A percentile compares a stretch with the other conserved stretches of the same genome.
phyloP scores from a whole-genome alignment of 2,329 filamentous ascomycete species.

The Sclerotinia sclerotiorum region DNA sequence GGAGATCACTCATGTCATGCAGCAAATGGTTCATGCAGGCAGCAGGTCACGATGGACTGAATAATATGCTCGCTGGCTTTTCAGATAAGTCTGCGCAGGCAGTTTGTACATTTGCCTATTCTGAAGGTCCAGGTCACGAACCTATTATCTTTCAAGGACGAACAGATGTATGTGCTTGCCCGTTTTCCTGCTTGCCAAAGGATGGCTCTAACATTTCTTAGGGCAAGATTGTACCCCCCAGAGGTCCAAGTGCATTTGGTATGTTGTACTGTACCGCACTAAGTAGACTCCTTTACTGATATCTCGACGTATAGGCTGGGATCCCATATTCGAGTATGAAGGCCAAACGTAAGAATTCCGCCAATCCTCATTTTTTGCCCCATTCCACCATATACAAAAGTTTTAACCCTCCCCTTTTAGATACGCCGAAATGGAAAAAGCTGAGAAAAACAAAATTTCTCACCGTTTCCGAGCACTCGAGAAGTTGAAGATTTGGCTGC shows the following conservation, averaged over 20 bases:
- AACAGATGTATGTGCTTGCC: slow-evolving; percentile 62
- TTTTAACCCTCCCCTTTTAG: slow-evolving; percentile 43
- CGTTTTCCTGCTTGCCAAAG: background rate
- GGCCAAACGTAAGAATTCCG: slow-evolving; percentile 62
- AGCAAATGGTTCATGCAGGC: slow-evolving; percentile 93
- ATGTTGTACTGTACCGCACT: slow-evolving; percentile 41
- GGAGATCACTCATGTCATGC: slow-evolving; percentile 21
- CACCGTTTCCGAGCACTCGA: slow-evolving; percentile 85
- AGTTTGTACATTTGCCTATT: slow-evolving; percentile 95
- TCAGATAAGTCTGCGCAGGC: slow-evolving; percentile 89
- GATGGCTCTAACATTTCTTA: slow-evolving; percentile 37
- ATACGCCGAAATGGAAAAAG: slow-evolving; percentile 92
- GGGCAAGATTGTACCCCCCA: slow-evolving; percentile 80
- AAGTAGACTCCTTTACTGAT: slow-evolving; percentile 15
- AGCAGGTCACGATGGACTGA: slow-evolving; percentile 80
- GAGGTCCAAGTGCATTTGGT: slow-evolving; percentile 84
- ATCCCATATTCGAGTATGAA: slow-evolving; percentile 91
- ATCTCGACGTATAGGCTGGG: slow-evolving; percentile 70
- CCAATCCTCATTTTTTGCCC: slow-evolving; percentile 23
- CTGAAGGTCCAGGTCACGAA: slow-evolving; percentile 77
- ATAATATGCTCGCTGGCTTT: slow-evolving; percentile 86
- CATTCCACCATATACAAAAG: background rate
- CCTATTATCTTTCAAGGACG: slow-evolving; percentile 88
- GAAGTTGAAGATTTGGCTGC: slow-evolving; percentile 81
- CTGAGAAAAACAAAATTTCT: slow-evolving; percentile 86